Conservation (phyloP, 1,284 basidiomycete species). For the Moniliophthora roreri region DNA sequence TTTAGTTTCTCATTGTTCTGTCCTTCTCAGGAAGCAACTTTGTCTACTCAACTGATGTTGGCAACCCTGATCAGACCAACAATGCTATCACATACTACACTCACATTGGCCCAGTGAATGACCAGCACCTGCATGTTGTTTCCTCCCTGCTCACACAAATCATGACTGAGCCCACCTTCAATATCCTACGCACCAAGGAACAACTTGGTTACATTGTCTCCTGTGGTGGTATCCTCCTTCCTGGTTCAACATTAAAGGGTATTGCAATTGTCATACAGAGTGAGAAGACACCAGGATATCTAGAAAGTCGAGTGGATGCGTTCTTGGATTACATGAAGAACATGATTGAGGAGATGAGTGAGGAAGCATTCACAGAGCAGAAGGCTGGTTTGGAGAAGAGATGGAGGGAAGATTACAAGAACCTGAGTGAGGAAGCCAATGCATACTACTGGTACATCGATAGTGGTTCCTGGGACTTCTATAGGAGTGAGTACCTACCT, state of each 20-base stretch:
- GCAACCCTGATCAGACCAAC: conserved; percentile 88
- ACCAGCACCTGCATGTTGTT: conserved; percentile 58
- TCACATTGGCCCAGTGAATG: conserved; percentile 64
- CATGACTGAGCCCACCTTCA: conserved; percentile 89
- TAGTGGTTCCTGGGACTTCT: conserved; percentile 6
- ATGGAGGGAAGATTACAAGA: conserved; percentile 52
- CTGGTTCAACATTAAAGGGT: conserved; percentile 71
- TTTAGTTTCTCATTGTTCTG: conserved; percentile 12
- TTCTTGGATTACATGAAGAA: conserved; percentile 65
- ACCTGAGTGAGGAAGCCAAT: conserved; percentile 59
- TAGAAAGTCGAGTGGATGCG: conserved; percentile 82
- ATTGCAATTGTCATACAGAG: conserved; percentile 91
- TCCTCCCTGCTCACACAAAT: conserved; percentile 74
- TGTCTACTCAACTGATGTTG: conserved; percentile 70
- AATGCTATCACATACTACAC: conserved; percentile 81
- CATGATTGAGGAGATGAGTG: conserved; percentile 44
- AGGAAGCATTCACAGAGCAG: conserved; percentile 56
- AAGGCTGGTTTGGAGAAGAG: conserved; percentile 50
- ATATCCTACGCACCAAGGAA: conserved; percentile 92
- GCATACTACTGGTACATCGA: conserved; percentile 73
- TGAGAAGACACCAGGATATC: conserved; percentile 80
- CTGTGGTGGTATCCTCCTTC: conserved; percentile 52
- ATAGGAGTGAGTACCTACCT: conserved; percentile 33
- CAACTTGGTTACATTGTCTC: conserved; percentile 93
- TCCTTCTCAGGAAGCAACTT: conserved; percentile 61